Evolutionary conservation across 208 protist genomes (phyloP).

Genomic region (Crithidia brevicula): DNA sequence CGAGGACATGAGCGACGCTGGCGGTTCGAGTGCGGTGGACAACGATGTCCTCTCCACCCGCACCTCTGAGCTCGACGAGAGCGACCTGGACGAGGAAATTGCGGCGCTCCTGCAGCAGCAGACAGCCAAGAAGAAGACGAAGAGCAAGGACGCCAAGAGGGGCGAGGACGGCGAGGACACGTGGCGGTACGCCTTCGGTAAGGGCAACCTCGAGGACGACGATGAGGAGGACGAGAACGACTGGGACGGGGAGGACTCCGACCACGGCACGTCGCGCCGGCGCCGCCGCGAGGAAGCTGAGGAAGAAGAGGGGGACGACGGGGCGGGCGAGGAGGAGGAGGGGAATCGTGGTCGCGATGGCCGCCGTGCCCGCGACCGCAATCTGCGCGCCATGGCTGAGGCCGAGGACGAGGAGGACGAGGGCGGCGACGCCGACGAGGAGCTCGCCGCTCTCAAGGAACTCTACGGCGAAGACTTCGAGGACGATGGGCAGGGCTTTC

Average conservation of each 20-base stretch:
- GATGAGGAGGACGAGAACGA: conserved; percentile 49
- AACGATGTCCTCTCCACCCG: conserved; percentile 30
- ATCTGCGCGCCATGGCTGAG: conserved; percentile 43
- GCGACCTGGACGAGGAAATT: conserved; percentile 89
- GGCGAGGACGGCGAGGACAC: conserved; percentile 33
- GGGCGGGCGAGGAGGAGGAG: conserved; percentile 40
- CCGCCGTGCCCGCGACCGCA: conserved; percentile 37
- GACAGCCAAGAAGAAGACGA: conserved; percentile 25
- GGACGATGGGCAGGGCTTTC: conserved; percentile 54
- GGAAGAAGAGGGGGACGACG: conserved; percentile 33
- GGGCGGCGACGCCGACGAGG: conserved; percentile 56
- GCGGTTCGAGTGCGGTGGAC: conserved; percentile 8
- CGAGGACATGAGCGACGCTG: conserved; percentile 1
- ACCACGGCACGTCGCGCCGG: conserved; percentile 31
- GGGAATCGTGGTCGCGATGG: neutral
- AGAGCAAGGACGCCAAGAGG: conserved; percentile 24
- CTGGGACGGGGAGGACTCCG: conserved; percentile 42
- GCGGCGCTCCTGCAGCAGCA: conserved; percentile 48
- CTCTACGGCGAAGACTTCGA: conserved; percentile 92
- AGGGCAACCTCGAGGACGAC: conserved; percentile 41
- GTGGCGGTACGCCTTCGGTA: conserved; percentile 90
- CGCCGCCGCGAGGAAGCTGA: conserved; percentile 39
- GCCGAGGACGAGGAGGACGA: conserved; percentile 46
- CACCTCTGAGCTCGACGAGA: conserved; percentile 64
- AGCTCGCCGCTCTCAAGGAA: conserved; percentile 79